Base-by-base conservation (phyloP, 176 grass and related monocot species). In the Avena atlantica region DNA sequence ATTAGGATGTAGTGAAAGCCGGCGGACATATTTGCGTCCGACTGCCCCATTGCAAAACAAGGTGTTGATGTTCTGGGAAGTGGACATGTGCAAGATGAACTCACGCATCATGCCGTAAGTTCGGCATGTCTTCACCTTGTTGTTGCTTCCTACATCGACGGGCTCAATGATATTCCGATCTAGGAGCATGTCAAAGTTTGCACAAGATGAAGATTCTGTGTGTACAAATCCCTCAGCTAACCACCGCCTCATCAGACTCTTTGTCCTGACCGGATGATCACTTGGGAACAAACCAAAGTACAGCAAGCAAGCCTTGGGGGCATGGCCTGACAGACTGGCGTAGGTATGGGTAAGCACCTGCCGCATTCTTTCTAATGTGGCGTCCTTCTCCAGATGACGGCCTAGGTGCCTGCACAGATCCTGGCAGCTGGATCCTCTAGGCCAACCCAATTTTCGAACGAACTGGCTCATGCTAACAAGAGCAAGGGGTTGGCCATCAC, bases 281-380 rank as follows among this genome's bases (percentile, higher is more conserved):
- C 21, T 64, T 17, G 78, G 78, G 78, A 64, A 80, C 59, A 65
- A 47, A 11, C 59, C 78, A 49, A 80, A 80, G 63, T 80, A 80
- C 6, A 80, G 78, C 9, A 80, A 80, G 59, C 78, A 80, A 23
- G 78, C 21, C 47, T 80, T 80, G 40, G 63, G 78, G 15, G 78
- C 59, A 80, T 80, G 78, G 0, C 59, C 42, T 48, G n/a, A 40
- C 60, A 80, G 37, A 80, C 8, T 65, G 21, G 21, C 27, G 78
- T 80, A 80, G 58, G 27, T 80, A 63, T 61, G n/a, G 11, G 63
- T 48, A 59, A 80, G 14, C 59, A 80, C 78, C 13, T 21, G 59
- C 17, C 40, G 78, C 78, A 80, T 80, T 5, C 15, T 64, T 64
- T 47, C 58, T 0, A 80, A 47, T n/a, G 20, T 80, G 3, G 62